Evolutionary conservation across 108 stramenopile genomes (phyloP).

Genomic region (Thalassiosira profunda): DNA sequence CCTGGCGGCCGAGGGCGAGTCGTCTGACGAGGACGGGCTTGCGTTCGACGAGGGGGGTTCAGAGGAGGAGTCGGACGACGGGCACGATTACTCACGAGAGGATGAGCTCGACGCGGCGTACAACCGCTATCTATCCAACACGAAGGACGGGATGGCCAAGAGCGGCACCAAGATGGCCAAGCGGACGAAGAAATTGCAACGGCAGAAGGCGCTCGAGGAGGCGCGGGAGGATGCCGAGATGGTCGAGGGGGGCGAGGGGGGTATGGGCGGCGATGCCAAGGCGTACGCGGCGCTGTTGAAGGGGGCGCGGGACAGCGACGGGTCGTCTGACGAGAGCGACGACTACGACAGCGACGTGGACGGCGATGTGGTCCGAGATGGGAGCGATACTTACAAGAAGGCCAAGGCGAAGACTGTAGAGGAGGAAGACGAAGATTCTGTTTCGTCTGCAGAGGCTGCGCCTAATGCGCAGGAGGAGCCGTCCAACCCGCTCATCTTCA

Average conservation of each 20-base stretch:
- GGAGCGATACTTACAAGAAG: constrained; percentile 65
- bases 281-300: constrained; percentile 79
- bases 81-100: constrained; percentile 68
- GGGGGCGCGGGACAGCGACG: constrained; percentile 70
- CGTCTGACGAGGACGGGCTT: constrained; percentile 42
- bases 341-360: constrained; percentile 64
- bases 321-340: constrained; percentile 49
- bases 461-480: constrained; percentile 7
- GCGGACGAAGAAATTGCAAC: constrained; percentile 79
- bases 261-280: constrained; percentile 68
- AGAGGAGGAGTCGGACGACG: constrained; percentile 61
- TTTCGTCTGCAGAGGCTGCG: neutral
- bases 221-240: constrained; percentile 89
- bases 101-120: constrained; percentile 89
- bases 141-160: constrained; percentile 78
- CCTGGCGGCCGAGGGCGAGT: constrained; percentile 44
- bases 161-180: constrained; percentile 85
- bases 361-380: constrained; percentile 60
- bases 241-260: constrained; percentile 56
- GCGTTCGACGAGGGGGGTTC: constrained; percentile 31
- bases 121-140: constrained; percentile 77
- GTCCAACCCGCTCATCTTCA: constrained; percentile 83
- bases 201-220: constrained; percentile 82
- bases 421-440: neutral
- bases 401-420: constrained; percentile 24